A percentile compares a stretch with the other conserved stretches of the same genome.
Evolutionary conservation across 73 alveolate genomes (phyloP).

Genomic region (Paramecium sexaurelia): DNA sequence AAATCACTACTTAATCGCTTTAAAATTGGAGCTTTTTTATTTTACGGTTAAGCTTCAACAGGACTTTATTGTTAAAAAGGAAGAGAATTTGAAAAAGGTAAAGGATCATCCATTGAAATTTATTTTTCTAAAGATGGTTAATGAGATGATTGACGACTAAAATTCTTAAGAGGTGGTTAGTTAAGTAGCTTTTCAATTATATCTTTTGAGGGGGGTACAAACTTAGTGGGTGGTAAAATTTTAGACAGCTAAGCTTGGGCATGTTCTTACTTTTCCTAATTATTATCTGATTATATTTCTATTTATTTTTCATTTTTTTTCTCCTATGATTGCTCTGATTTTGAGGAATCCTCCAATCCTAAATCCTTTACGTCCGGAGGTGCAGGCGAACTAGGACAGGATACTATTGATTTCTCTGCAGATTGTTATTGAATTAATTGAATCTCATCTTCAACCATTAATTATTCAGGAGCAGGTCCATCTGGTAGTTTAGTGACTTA

Average conservation of each 20-base stretch:
- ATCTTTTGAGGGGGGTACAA: background rate
- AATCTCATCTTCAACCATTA: background rate
- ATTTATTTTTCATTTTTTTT: background rate
- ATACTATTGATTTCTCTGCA: background rate
- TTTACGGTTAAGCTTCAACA: background rate
- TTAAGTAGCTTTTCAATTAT: background rate
- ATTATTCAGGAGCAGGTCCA: constrained; percentile 16
- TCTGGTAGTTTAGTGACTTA: background rate
- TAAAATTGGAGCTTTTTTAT: constrained; percentile 22
- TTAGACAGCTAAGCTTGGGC: background rate
- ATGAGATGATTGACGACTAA: background rate
- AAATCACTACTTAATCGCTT: constrained; percentile 5
- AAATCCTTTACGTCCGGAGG: background rate
- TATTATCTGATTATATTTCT: background rate
- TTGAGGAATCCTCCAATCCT: background rate
- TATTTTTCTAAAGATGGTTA: background rate
- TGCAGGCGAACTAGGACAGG: background rate
- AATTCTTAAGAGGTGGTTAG: background rate
- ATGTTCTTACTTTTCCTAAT: background rate
- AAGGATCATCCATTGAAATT: background rate
- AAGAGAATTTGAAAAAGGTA: constrained; percentile 23
- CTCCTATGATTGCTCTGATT: background rate
- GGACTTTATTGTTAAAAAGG: background rate
- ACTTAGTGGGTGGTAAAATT: background rate
- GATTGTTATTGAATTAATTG: background rate